Evolutionary conservation across 1,284 basidiomycete species (phyloP).

Genomic region (Cryptococcus sp.): DNA sequence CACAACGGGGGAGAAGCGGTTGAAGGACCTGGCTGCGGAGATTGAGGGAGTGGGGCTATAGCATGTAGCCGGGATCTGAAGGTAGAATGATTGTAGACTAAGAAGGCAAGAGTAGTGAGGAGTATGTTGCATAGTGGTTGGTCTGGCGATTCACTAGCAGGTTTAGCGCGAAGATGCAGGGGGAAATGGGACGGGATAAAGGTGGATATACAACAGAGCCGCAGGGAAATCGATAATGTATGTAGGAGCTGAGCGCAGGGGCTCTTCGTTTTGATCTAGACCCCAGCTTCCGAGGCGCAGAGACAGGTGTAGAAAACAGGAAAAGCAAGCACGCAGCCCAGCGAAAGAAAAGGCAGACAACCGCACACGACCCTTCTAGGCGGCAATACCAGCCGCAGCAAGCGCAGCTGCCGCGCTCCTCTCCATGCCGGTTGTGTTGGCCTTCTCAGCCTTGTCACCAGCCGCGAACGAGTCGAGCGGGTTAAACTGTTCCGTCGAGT

Average conservation of each 20-base stretch:
- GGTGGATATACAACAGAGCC: constrained; percentile 5
- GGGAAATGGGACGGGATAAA: background rate
- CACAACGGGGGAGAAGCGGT: constrained; percentile 45
- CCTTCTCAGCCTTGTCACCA: constrained; percentile 16
- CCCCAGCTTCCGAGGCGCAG: background rate
- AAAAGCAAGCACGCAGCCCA: background rate
- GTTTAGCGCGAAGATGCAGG: background rate
- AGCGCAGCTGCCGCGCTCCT: constrained; percentile 42
- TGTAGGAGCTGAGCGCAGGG: background rate
- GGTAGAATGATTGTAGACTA: background rate
- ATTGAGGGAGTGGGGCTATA: constrained; percentile 30
- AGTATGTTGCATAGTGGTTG: too few species aligned
- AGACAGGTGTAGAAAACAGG: background rate
- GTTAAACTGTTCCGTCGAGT: constrained; percentile 78
- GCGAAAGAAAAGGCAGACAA: background rate
- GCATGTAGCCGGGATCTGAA: background rate
- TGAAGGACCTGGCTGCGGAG: constrained; percentile 46
- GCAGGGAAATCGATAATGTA: background rate
- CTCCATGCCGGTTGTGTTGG: constrained; percentile 49
- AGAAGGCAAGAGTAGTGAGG: too few species aligned
- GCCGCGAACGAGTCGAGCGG: constrained; percentile 61
- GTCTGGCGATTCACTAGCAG: background rate
- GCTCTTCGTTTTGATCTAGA: background rate
- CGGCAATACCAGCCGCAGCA: constrained; percentile 27
- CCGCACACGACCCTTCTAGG: constrained; percentile 10